A percentile compares a stretch with the other conserved stretches of the same genome.
phyloP scores from a whole-genome alignment of 164 flowering plant species.

The Nymphaea thermarum region DNA sequence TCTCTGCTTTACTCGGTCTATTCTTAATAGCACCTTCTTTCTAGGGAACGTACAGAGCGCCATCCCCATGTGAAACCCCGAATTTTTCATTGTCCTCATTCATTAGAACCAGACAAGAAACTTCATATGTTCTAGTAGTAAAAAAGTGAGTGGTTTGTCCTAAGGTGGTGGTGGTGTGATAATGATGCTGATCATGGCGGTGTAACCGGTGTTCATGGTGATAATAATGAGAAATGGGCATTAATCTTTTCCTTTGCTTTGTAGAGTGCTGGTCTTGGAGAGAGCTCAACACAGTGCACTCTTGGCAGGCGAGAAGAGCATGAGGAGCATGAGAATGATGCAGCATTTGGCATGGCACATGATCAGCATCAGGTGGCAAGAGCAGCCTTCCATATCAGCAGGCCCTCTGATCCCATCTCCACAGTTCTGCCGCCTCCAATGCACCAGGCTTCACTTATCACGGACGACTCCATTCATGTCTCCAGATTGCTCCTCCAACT shows the following conservation, averaged over 20 bases:
- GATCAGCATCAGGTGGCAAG: constrained; percentile 24
- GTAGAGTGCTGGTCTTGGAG: not conserved
- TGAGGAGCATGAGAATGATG: constrained; percentile 7
- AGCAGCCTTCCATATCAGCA: constrained; percentile 61
- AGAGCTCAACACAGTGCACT: constrained; percentile 12
- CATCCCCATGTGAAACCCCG: too few relatives aligned
- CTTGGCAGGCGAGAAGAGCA: constrained; percentile 27
- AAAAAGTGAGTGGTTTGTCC: too few relatives aligned
- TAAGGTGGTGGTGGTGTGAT: too few relatives aligned
- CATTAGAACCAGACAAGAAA: too few relatives aligned
- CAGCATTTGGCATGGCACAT: constrained; percentile 18
- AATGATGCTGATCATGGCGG: not conserved
- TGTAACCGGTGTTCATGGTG: not conserved
- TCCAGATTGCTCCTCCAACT: constrained; percentile 65
- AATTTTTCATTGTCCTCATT: too few relatives aligned
- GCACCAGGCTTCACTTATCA: constrained; percentile 41
- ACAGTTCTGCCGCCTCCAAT: constrained; percentile 49
- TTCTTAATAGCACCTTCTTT: too few relatives aligned
- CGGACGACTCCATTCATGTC: constrained; percentile 53
- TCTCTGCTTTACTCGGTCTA: too few relatives aligned
- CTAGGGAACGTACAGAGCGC: too few relatives aligned
- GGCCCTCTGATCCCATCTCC: constrained; percentile 65
- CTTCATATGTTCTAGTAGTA: too few relatives aligned
- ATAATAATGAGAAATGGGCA: not conserved
- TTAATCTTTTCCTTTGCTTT: not conserved